Percentiles rank a stretch among this genome's conserved stretches.
These are phyloP conservation scores for Podila epigama DNA, from an alignment of 192 early-diverging fungal genomes.

Conservation along the genomic window DNA sequence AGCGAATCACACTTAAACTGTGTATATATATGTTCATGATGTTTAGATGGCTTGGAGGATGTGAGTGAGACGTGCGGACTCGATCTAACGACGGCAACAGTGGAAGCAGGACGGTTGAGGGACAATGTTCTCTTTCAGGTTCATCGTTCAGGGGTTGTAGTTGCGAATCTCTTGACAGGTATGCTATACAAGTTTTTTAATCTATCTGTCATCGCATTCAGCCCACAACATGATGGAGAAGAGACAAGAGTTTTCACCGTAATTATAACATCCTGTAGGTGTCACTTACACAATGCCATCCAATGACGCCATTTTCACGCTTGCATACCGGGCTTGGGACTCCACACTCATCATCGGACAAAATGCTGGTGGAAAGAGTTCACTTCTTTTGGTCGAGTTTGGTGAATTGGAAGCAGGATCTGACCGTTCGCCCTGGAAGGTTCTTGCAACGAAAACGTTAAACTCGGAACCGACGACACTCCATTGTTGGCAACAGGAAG, in stretches of 20 bases:
- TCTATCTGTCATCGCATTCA: neutral
- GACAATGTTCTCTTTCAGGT: constrained; percentile 29
- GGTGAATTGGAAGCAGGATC: neutral
- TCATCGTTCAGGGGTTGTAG: constrained; percentile 28
- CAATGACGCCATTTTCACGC: constrained; percentile 2
- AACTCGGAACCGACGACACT: constrained; percentile 31
- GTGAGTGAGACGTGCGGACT: constrained; percentile 15
- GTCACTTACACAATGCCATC: neutral
- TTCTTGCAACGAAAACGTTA: neutral
- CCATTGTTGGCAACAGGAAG: constrained; percentile 14
- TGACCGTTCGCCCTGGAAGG: too few species aligned
- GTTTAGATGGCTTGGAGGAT: constrained; percentile 31
- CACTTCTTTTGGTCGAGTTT: constrained; percentile 23
- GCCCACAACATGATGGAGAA: neutral
- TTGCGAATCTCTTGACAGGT: constrained; percentile 1
- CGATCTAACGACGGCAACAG: constrained; percentile 11
- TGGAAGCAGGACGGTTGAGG: constrained; percentile 18
- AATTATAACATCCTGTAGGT: constrained; percentile 1
- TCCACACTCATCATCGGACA: constrained; percentile 14
- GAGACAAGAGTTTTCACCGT: neutral
- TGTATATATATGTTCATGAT: too few species aligned
- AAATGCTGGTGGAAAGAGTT: constrained; percentile 10
- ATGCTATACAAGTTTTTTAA: neutral
- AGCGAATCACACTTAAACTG: too few species aligned
- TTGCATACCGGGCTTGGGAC: constrained; percentile 24